These are phyloP conservation scores for Chalciporus piperatoides DNA, from an alignment of 1,284 basidiomycete species.

Conservation along the genomic window DNA sequence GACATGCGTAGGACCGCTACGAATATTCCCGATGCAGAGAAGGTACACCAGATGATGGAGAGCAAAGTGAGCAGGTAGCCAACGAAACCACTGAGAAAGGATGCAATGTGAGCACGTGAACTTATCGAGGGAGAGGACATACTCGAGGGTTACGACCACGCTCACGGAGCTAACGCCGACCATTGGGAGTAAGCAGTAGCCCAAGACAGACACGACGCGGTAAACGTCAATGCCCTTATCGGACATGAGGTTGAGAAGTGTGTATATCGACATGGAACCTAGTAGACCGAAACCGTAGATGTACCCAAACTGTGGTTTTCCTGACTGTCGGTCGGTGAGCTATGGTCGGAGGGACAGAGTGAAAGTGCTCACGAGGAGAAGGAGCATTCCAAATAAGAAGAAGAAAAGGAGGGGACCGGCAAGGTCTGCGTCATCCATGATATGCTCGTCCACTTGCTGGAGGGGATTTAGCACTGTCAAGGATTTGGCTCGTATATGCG, in stretches of 20 bases:
- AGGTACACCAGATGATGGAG: conserved; percentile 93
- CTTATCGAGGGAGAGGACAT: conserved; percentile 35
- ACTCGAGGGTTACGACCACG: conserved; percentile 88
- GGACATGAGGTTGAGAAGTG: conserved; percentile 96
- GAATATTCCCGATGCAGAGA: conserved; percentile 91
- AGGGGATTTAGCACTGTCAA: conserved; percentile 95
- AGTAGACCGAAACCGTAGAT: conserved; percentile 97
- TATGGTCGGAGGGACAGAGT: not conserved
- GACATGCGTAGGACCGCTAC: conserved; percentile 92
- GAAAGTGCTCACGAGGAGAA: conserved; percentile 75
- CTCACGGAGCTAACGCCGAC: conserved; percentile 92
- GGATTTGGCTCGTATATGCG: conserved; percentile 92
- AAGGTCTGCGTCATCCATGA: conserved; percentile 99
- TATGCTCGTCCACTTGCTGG: conserved; percentile 82
- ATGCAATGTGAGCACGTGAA: conserved; percentile 11
- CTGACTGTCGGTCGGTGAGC: conserved; percentile 58
- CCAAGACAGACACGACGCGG: conserved; percentile 92
- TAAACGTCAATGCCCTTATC: conserved; percentile 95
- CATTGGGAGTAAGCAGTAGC: conserved; percentile 97
- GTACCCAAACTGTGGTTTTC: conserved; percentile 98
- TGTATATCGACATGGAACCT: conserved; percentile 93
- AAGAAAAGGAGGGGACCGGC: conserved; percentile 95
- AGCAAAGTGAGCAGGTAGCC: conserved; percentile 81
- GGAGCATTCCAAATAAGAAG: conserved; percentile 89
- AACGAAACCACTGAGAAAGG: conserved; percentile 57